Conservation (phyloP, 2,329 filamentous ascomycete species). For the Colletotrichum kahawae region DNA sequence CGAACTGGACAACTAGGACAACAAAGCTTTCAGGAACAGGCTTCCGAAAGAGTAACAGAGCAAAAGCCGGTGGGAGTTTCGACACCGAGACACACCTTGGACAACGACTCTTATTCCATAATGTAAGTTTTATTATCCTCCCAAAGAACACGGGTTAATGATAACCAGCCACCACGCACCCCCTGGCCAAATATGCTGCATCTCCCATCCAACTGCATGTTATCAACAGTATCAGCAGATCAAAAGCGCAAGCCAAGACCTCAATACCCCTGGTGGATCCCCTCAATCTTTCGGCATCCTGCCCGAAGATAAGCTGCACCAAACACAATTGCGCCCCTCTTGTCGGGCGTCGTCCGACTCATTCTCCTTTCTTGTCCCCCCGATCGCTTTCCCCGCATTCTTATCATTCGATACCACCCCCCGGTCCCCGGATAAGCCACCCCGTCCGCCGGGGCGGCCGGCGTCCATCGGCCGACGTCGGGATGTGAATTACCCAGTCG, state of each 20-base stretch:
- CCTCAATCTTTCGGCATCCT: background rate
- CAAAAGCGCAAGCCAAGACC: background rate
- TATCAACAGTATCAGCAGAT: slow-evolving; percentile 2
- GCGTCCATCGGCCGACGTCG: background rate
- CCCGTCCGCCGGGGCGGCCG: background rate
- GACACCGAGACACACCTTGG: background rate
- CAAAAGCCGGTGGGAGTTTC: background rate
- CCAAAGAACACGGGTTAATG: background rate
- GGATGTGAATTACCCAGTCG: background rate
- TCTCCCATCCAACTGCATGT: background rate
- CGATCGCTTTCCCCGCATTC: slow-evolving; percentile 4
- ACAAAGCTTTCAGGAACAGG: background rate
- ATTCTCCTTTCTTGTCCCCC: background rate
- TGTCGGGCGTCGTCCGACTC: background rate
- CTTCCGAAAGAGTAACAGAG: rapidly evolving
- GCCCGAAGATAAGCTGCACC: background rate
- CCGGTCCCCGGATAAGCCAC: background rate
- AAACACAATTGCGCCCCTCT: background rate
- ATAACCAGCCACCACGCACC: background rate
- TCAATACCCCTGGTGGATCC: background rate
- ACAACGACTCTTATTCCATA: rapidly evolving
- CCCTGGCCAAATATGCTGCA: background rate
- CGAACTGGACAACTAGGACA: background rate
- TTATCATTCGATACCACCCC: background rate
- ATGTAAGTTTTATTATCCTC: background rate